Base-by-base conservation (phyloP, 176 grass and related monocot species). In the Oryza longistaminata region DNA sequence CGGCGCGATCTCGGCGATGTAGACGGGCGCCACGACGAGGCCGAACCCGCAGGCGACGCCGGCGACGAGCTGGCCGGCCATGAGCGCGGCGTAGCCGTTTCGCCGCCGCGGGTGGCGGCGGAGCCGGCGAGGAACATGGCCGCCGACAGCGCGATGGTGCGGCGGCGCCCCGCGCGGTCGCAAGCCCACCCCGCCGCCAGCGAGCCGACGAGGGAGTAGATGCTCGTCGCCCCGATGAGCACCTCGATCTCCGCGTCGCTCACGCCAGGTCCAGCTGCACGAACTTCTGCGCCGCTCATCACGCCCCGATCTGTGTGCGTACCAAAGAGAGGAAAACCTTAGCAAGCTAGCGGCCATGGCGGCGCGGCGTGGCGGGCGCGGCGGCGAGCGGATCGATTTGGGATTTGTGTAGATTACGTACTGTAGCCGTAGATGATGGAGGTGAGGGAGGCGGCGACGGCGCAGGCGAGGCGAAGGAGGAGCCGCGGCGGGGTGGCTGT, bases 171-270 rank as follows among this genome's bases (percentile, higher is more conserved):
- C 3, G 86, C 83, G 45, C 88, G 81, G 79, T 94, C 93, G 53
- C 90, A 90, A 1, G 85, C 88, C 84, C 90, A 82, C 0, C 93
- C 93, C 11, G 90, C 93, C 5, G 71, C 90, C 29, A 94, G 78
- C 55, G 93, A 94, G 74, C 93, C 93, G 19, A 90, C 26, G 46
- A 94, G 82, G 2, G 93, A 94, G 88, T 86, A 92, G 37, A 92
- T 58, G 82, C 86, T 92, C n/a, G 88, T 88, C 29, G 81, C 73
- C 17, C 93, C 93, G 70, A 87, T 87, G 16, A 94, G 78, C 69
- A 88, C 69, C 85, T 92, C 90, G 35, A 94, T 85, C 85, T 94
- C 52, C 61, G 69, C 83, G 82, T 94, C 93, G 9, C 1, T 81
- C 1, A 92, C 46, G 7, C 81, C 22, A 94, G 85, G 61, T 94